These are phyloP conservation scores for Mycena galericulata DNA, from an alignment of 768 basidiomycete species.

Conservation along the genomic window DNA sequence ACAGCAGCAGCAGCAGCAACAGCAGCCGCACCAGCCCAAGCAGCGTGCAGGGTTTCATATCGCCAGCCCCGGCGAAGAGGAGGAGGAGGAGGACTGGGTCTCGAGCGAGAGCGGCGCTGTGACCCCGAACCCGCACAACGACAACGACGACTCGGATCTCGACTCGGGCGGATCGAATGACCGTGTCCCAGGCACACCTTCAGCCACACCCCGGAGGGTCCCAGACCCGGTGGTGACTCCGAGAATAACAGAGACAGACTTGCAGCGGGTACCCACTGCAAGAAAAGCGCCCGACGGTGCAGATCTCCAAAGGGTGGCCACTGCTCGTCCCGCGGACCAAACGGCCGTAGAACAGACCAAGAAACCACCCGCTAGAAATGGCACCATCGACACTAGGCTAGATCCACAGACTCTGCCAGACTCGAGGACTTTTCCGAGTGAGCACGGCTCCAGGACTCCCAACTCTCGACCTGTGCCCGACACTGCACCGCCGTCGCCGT, in stretches of 20 bases:
- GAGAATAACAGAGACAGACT: too few species aligned
- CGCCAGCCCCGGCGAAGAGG: constrained; percentile 59
- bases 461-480: neutral
- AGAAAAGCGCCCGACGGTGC: neutral
- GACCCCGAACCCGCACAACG: constrained; percentile 61
- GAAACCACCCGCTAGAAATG: neutral
- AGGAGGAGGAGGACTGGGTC: constrained; percentile 66
- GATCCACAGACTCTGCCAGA: too few species aligned
- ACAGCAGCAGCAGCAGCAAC: constrained; percentile 36
- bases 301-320: constrained; percentile 49
- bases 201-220: too few species aligned
- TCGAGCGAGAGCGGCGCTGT: constrained; percentile 83
- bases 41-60: constrained; percentile 64
- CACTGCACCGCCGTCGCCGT: neutral
- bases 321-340: constrained; percentile 52
- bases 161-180: constrained; percentile 29
- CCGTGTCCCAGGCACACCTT: too few species aligned
- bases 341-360: constrained; percentile 11
- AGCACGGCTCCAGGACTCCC: too few species aligned
- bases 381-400: neutral
- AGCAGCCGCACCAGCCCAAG: constrained; percentile 51
- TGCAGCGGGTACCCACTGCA: too few species aligned
- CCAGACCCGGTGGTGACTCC: neutral
- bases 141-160: constrained; percentile 57
- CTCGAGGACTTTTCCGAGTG: too few species aligned